A percentile compares a stretch with the other conserved stretches of the same genome.
Evolutionary conservation across 1,139 yeast genomes (phyloP).

Genomic region (Geotrichum candidum): DNA sequence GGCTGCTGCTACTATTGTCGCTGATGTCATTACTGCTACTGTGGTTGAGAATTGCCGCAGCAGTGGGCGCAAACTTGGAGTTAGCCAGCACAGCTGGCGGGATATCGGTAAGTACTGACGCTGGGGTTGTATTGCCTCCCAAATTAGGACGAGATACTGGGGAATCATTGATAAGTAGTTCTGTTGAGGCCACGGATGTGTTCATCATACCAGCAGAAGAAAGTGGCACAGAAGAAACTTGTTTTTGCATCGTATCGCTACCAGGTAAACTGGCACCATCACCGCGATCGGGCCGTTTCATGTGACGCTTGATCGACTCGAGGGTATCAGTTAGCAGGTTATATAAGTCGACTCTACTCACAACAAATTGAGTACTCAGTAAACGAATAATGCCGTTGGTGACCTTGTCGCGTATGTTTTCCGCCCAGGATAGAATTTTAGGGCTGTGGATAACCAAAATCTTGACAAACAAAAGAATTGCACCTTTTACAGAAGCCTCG

Average conservation of each 20-base stretch:
- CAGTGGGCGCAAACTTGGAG: background rate
- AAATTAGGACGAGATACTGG: background rate
- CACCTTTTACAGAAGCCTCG: constrained; percentile 12
- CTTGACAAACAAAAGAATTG: constrained; percentile 44
- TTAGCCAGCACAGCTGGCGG: constrained; percentile 9
- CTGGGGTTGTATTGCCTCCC: background rate
- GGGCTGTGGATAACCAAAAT: constrained; percentile 51
- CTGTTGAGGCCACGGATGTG: background rate
- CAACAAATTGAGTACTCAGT: constrained; percentile 29
- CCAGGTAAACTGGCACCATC: background rate
- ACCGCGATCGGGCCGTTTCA: background rate
- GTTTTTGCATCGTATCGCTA: background rate
- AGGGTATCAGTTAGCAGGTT: constrained; percentile 27
- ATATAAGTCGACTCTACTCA: constrained; percentile 21
- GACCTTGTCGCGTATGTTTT: constrained; percentile 31
- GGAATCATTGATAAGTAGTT: background rate
- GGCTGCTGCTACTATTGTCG: background rate
- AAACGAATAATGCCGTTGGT: constrained; percentile 43
- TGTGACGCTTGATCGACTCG: constrained; percentile 20
- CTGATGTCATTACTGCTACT: background rate
- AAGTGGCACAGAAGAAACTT: background rate
- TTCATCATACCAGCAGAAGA: background rate
- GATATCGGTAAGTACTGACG: constrained; percentile 2
- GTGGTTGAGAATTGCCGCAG: background rate
- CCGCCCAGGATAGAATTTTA: constrained; percentile 24